A percentile compares a stretch with the other conserved stretches of the same genome.
These are phyloP conservation scores for Chrysopogon serrulatus DNA, from an alignment of 176 grass and related monocot species.

Conservation along the genomic window DNA sequence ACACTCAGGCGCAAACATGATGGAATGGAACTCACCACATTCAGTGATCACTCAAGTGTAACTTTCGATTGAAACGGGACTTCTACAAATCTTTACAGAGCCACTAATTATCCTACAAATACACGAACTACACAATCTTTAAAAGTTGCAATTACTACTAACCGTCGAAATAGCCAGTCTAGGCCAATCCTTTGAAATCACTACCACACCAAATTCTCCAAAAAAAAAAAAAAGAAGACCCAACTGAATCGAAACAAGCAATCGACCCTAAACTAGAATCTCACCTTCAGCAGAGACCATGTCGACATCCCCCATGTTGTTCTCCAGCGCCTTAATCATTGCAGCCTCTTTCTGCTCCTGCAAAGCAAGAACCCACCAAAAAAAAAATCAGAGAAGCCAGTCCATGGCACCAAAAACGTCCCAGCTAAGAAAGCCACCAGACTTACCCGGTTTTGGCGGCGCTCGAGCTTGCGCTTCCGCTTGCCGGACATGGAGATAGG, in stretches of 20 bases:
- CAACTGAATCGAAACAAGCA: neutral
- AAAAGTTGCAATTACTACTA: neutral
- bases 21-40: neutral
- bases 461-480: constrained; percentile 48
- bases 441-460: constrained; percentile 36
- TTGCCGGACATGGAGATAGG: constrained; percentile 47
- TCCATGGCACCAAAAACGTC: neutral
- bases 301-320: constrained; percentile 40
- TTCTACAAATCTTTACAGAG: neutral
- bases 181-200: neutral
- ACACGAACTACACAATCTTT: neutral
- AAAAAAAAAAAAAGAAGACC: neutral
- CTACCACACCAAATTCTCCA: neutral
- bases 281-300: constrained; percentile 43
- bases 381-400: neutral
- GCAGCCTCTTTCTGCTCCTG: constrained; percentile 48
- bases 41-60: neutral
- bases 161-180: neutral
- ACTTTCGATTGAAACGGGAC: neutral
- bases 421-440: neutral
- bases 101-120: neutral
- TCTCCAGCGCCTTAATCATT: constrained; percentile 43
- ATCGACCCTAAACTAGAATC: neutral
- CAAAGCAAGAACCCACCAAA: neutral
- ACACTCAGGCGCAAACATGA: neutral